Percentiles rank a stretch among this genome's conserved stretches.
Evolutionary conservation across 2,329 filamentous ascomycete species (phyloP).

Genomic region (Aspergillus ochraceoroseus): DNA sequence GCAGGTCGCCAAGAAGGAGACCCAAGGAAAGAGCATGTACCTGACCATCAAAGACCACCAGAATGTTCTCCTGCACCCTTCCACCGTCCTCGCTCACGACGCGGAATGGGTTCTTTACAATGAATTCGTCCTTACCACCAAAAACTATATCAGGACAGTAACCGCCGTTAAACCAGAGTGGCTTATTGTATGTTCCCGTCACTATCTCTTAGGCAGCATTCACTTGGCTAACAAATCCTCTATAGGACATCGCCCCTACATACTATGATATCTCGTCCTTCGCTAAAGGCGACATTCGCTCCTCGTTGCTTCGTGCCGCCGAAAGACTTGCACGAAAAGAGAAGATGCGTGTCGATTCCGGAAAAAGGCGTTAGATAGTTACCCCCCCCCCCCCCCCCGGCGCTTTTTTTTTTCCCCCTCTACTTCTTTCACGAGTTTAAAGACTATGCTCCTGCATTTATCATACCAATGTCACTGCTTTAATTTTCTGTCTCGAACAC

Average conservation of each 20-base stretch:
- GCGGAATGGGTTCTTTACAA: constrained; percentile 98
- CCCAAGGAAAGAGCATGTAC: constrained; percentile 75
- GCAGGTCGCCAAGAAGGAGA: constrained; percentile 95
- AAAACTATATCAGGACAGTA: constrained; percentile 95
- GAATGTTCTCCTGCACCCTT: constrained; percentile 86
- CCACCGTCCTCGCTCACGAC: constrained; percentile 80
- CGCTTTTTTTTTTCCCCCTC: too few relatives aligned
- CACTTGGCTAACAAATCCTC: constrained; percentile 29
- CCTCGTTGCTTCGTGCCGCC: constrained; percentile 52
- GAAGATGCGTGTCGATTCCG: constrained; percentile 42
- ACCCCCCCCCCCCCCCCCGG: too few relatives aligned
- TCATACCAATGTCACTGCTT: too few relatives aligned
- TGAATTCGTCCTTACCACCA: constrained; percentile 94
- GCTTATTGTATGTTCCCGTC: constrained; percentile 66
- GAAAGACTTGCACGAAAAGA: constrained; percentile 55
- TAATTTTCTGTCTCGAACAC: too few relatives aligned
- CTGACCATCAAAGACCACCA: constrained; percentile 96
- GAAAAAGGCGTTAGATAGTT: constrained; percentile 32
- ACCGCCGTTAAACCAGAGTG: constrained; percentile 90
- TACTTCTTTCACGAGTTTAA: constrained; percentile 15
- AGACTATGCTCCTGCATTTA: constrained; percentile 16
- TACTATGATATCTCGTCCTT: constrained; percentile 88
- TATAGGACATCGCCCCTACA: constrained; percentile 79
- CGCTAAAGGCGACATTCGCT: constrained; percentile 78
- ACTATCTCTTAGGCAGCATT: not conserved